Evolutionary conservation across 306 rosid genomes (phyloP), one percentile per base, ranked within the genome.

Genomic region (Lupinus albus): DNA sequence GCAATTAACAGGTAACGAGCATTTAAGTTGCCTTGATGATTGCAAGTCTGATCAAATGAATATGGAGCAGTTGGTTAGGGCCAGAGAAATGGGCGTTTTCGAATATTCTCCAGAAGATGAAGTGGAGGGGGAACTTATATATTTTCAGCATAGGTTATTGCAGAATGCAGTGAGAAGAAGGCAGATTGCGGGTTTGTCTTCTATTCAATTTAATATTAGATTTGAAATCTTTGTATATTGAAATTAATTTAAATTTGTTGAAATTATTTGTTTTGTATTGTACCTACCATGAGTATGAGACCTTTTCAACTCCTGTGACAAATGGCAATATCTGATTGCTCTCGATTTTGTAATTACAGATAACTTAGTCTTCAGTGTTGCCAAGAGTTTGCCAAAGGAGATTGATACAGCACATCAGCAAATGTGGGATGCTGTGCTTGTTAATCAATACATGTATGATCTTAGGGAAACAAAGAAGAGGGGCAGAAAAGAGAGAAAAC

Each of bases 391-490:
- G 66, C 97, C 94, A 4, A 76, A 45, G 69, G 99, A 94, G 83
- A 79, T 88, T 74, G 92, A 88, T 70, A 74, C 58, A 12, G 71
- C 83, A 36, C 83, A 89, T 64, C 84, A 74, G 61, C 84, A 75
- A 70, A 85, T 82, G 74, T 94, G 99, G 99, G 95, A 94, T 68
- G 87, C 89, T 58, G 96, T 94, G 74, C 84, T 82, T 62, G 87
- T 88, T 58, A 90, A 82, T 71, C 92, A 77, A 69, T 94, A 94
- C 77, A 81, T 90, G 63, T 72, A 82, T 61, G 84, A 82, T 77
- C 95, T 86, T 78, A 84, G 85, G 82, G 99, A 94, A 84, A 96
- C 95, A 33, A 94, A 88, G 81, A 94, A 94, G 81, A 97, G 70
- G 71, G 99, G 99, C 39, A 86, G 96, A 73, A 94, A 94, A 81